These are phyloP conservation scores for Dendryphion nanum DNA, from an alignment of 2,329 filamentous ascomycete genomes.

Conservation along the genomic window DNA sequence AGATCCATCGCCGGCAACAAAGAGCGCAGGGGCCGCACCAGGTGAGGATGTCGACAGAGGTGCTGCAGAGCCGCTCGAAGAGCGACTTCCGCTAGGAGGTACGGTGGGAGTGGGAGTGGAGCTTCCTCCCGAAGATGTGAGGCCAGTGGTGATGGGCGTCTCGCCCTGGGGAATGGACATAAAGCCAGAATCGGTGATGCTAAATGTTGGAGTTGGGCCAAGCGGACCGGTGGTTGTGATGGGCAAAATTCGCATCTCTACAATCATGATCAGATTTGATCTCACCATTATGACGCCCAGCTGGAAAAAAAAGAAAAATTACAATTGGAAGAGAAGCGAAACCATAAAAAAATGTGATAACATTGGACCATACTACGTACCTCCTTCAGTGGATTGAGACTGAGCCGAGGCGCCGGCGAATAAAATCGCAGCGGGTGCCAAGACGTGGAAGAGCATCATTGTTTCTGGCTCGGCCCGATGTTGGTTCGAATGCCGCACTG, in stretches of 20 bases:
- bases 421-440: no score
- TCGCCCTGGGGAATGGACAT: constrained; percentile 22
- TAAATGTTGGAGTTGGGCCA: constrained; percentile 4
- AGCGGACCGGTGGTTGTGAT: background rate
- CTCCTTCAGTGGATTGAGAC: no score
- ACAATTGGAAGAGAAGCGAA: no score
- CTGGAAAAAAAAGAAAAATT: no score
- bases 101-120: background rate
- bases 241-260: constrained; percentile 22
- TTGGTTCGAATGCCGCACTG: no score
- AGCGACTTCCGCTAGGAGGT: background rate
- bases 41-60: background rate
- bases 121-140: background rate
- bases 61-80: constrained; percentile 1
- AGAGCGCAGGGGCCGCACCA: constrained; percentile 1
- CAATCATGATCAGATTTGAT: no score
- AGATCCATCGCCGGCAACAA: constrained; percentile 9
- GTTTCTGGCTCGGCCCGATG: no score
- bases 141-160: constrained; percentile 10
- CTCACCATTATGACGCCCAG: no score
- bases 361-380: no score
- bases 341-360: no score
- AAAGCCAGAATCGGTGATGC: constrained; percentile 9
- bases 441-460: no score
- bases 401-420: no score